Percentiles rank a stretch among this genome's conserved stretches.
These are phyloP conservation scores for Neopestalotiopsis rosae DNA, from an alignment of 2,329 filamentous ascomycete genomes.

Conservation along the genomic window DNA sequence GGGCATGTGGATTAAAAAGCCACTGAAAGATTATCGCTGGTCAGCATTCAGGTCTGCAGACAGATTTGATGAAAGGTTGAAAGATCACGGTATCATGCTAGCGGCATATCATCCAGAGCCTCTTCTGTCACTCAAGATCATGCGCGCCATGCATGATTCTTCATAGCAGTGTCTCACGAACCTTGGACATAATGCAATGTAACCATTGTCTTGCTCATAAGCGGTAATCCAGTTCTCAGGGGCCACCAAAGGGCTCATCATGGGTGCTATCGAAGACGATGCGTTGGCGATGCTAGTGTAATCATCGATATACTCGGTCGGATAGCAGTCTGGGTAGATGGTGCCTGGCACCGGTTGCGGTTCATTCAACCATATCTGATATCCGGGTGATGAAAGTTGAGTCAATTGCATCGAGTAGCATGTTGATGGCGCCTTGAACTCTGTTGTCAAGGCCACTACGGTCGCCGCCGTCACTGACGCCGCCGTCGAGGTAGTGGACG, in stretches of 20 bases:
- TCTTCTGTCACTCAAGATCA: too few relatives aligned
- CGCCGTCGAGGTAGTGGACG: not conserved
- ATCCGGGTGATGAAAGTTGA: slow-evolving; percentile 25
- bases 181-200: slow-evolving; percentile 30
- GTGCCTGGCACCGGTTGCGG: slow-evolving; percentile 26
- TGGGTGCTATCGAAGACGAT: slow-evolving; percentile 25
- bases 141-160: too few relatives aligned
- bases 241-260: slow-evolving; percentile 30
- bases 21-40: slow-evolving; percentile 1
- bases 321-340: slow-evolving; percentile 26
- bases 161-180: slow-evolving; percentile 7
- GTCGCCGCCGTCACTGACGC: not conserved
- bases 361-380: slow-evolving; percentile 30
- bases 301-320: slow-evolving; percentile 27
- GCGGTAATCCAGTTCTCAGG: slow-evolving; percentile 25
- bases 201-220: slow-evolving; percentile 15
- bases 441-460: slow-evolving; percentile 25
- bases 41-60: not conserved
- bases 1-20: slow-evolving; percentile 13
- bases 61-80: not conserved
- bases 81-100: too few relatives aligned
- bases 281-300: slow-evolving; percentile 25
- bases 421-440: slow-evolving; percentile 26
- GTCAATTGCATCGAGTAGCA: slow-evolving; percentile 26
- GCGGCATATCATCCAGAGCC: not conserved